Percentiles rank a stretch among this genome's conserved stretches.
Conservation (phyloP, 805 yeast genomes). For the Priceomyces carsonii region DNA sequence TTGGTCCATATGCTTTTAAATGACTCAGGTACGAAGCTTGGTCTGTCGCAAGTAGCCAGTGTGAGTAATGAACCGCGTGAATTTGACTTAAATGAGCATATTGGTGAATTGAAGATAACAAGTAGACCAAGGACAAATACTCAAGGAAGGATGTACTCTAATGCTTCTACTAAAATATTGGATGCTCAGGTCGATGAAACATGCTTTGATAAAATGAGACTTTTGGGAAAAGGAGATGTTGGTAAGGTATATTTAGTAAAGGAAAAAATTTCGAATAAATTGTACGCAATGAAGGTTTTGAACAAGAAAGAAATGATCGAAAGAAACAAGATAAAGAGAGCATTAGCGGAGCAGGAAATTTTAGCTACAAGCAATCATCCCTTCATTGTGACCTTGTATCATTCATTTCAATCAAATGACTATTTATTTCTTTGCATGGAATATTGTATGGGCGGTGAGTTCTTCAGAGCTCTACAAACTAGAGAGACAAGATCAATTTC, state of each 20-base stretch:
- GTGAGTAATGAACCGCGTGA: slow-evolving; percentile 33
- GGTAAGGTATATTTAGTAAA: slow-evolving; percentile 93
- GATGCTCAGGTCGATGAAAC: slow-evolving; percentile 83
- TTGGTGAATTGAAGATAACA: slow-evolving; percentile 40
- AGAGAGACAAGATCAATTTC: slow-evolving; percentile 80
- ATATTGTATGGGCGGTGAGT: slow-evolving; percentile 99
- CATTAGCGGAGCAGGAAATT: slow-evolving; percentile 95
- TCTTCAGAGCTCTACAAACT: slow-evolving; percentile 93
- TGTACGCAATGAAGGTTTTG: slow-evolving; percentile 91
- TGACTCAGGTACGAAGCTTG: slow-evolving; percentile 16
- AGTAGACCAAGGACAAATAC: slow-evolving; percentile 41
- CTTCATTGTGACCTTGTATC: slow-evolving; percentile 92
- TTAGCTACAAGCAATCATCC: slow-evolving; percentile 95
- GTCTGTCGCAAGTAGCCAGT: slow-evolving; percentile 11
- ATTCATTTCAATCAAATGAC: slow-evolving; percentile 94
- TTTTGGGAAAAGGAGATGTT: slow-evolving; percentile 97
- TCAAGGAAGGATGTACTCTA: slow-evolving; percentile 63
- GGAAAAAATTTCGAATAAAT: slow-evolving; percentile 70
- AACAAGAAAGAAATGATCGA: slow-evolving; percentile 92
- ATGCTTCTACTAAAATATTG: slow-evolving; percentile 69
- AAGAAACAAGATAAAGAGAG: slow-evolving; percentile 91
- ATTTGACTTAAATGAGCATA: slow-evolving; percentile 43
- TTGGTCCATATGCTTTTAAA: slow-evolving; percentile 44
- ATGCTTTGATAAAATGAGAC: slow-evolving; percentile 83
- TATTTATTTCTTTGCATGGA: slow-evolving; percentile 94